Percentiles rank a stretch among this genome's conserved stretches.
Evolutionary conservation across 2,329 filamentous ascomycete species (phyloP).

Genomic region (Salinomyces thailandicus): DNA sequence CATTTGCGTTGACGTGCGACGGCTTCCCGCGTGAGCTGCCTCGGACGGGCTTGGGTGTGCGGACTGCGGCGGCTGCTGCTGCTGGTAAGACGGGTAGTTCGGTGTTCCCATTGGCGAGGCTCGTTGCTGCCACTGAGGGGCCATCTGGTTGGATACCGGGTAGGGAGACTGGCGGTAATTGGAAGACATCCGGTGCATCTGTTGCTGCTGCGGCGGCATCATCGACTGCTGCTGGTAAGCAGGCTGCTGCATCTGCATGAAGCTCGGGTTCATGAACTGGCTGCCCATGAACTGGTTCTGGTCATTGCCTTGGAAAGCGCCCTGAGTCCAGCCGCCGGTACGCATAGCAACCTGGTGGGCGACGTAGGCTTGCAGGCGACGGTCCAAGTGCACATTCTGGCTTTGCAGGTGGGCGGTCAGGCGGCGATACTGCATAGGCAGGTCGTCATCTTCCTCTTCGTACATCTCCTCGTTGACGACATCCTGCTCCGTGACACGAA

Average conservation of each 20-base stretch:
- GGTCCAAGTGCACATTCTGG: slow-evolving; percentile 50
- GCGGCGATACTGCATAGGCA: slow-evolving; percentile 55
- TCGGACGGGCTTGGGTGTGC: slow-evolving; percentile 8
- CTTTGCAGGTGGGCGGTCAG: slow-evolving; percentile 54
- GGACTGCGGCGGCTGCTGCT: slow-evolving; percentile 20
- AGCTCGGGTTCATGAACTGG: slow-evolving; percentile 31
- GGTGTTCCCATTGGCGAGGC: slow-evolving; percentile 37
- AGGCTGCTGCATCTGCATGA: slow-evolving; percentile 17
- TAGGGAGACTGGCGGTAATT: slow-evolving; percentile 35
- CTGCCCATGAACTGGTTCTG: slow-evolving; percentile 29
- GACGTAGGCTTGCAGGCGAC: slow-evolving; percentile 49
- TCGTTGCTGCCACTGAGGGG: slow-evolving; percentile 30
- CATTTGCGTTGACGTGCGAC: slow-evolving; percentile 36
- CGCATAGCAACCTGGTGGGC: slow-evolving; percentile 49
- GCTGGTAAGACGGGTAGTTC: slow-evolving; percentile 16
- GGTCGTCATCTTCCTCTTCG: slow-evolving; percentile 80
- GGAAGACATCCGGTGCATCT: slow-evolving; percentile 12
- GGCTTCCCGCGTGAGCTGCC: slow-evolving; percentile 12
- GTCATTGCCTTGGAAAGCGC: slow-evolving; percentile 19
- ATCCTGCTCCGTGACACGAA: slow-evolving; percentile 76
- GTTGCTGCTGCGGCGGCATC: slow-evolving; percentile 12
- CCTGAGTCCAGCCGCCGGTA: slow-evolving; percentile 25
- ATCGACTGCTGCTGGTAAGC: slow-evolving; percentile 7
- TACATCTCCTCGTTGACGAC: slow-evolving; percentile 93
- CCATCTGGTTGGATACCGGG: slow-evolving; percentile 17